These are phyloP conservation scores for Saccharomyces pastorianus DNA, from an alignment of 1,139 yeast species.

Conservation along the genomic window DNA sequence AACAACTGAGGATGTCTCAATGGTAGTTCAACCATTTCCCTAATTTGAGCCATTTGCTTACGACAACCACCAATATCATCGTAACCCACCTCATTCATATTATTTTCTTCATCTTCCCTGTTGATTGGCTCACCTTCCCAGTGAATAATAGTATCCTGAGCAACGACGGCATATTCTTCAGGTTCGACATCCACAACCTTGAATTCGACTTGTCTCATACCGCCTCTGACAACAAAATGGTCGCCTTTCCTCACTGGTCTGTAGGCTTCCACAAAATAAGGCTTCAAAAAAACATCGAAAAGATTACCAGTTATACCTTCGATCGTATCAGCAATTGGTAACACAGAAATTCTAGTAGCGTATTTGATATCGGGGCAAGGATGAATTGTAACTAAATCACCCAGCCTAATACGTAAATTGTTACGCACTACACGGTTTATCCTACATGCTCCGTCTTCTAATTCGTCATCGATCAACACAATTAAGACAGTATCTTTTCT, in stretches of 20 bases:
- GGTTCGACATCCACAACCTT: constrained; percentile 98
- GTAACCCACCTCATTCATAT: constrained; percentile 89
- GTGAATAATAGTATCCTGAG: constrained; percentile 96
- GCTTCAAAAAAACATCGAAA: constrained; percentile 92
- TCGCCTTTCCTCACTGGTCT: constrained; percentile 98
- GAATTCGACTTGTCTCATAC: constrained; percentile 98
- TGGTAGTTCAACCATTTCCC: constrained; percentile 94
- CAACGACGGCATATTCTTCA: constrained; percentile 92
- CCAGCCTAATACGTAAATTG: constrained; percentile 87
- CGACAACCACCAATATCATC: constrained; percentile 98
- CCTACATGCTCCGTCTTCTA: constrained; percentile 92
- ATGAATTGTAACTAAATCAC: constrained; percentile 83
- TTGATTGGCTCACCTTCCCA: constrained; percentile 99
- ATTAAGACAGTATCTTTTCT: constrained; percentile 96
- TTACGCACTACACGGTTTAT: constrained; percentile 93
- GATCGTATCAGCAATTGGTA: constrained; percentile 96
- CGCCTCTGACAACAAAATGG: constrained; percentile 92
- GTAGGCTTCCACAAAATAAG: constrained; percentile 97
- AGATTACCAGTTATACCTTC: constrained; percentile 98
- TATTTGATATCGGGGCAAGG: constrained; percentile 98
- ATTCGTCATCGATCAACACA: constrained; percentile 92
- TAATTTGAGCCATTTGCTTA: constrained; percentile 96
- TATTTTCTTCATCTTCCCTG: constrained; percentile 96
- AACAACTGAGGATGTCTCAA: constrained; percentile 94
- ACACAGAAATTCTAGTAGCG: constrained; percentile 84